A percentile compares a stretch with the other conserved stretches of the same genome.
phyloP scores from a whole-genome alignment of 805 yeast species.

The Candida pseudoglaebosa region DNA sequence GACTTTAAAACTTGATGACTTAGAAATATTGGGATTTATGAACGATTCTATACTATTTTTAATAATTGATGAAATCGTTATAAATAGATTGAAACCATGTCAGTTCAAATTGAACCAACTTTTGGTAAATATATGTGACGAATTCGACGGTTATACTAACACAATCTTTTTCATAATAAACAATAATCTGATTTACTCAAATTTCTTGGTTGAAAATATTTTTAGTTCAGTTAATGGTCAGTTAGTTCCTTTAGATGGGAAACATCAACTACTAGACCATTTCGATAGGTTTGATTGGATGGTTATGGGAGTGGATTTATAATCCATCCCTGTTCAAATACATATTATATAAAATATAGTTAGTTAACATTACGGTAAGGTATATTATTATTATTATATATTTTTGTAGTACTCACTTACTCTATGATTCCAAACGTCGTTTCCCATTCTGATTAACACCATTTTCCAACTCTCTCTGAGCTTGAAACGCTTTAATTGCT shows the following conservation, averaged over 20 bases:
- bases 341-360: background rate
- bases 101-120: background rate
- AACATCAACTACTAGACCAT: background rate
- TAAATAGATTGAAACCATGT: background rate
- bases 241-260: background rate
- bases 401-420: too few relatives aligned
- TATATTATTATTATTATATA: too few relatives aligned
- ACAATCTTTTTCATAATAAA: constrained; percentile 1
- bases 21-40: background rate
- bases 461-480: constrained; percentile 4
- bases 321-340: background rate
- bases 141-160: background rate
- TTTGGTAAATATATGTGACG: background rate
- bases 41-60: background rate
- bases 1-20: background rate
- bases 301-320: background rate
- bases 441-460: constrained; percentile 33
- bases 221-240: constrained; percentile 4
- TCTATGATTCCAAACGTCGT: constrained; percentile 18
- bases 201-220: background rate
- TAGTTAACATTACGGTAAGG: too few relatives aligned
- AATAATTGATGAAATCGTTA: background rate
- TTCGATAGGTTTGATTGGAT: background rate
- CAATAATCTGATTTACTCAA: constrained; percentile 1
- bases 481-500: constrained; percentile 19